Evolutionary conservation across 805 yeast species (phyloP), one percentile per base, ranked within the genome.

Genomic region (Barnettozyma californica): DNA sequence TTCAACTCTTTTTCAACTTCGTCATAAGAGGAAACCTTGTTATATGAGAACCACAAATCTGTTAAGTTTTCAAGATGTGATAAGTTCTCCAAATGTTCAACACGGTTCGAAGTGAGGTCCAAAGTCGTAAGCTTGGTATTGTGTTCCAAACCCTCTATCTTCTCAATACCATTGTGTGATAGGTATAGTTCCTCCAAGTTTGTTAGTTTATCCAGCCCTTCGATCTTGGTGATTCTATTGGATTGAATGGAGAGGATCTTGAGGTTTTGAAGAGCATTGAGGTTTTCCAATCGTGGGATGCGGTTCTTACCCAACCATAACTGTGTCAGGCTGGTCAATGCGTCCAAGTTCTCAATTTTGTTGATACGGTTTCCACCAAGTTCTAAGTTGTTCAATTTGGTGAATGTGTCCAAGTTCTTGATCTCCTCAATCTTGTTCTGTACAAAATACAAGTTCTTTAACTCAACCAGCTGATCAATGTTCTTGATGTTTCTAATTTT

Each of bases 231-330:
- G 39, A 94, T 71, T 49, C 86, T 73, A 60, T 94, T 94, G 8
- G 95, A 81, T 67, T 94, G 99, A 50, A 94, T 88, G 1, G 97
- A 87, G 43, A 94, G 71, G 11, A 94, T 78, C 47, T 79, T 77
- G 56, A 94, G 74, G 50, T 84, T 84, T 44, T 64, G 61, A 49
- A 94, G 72, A 9, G 71, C 69, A 31, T 69, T 65, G 47, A 94
- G 68, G 61, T 86, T 84, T 55, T 86, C 76, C 36, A 94, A 66
- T 59, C 69, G 76, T 1, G 76, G 57, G 47, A 94, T 87, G 53
- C 77, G 76, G 66, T 94, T 94, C 61, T 90, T 89, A 41, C 98
- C 99, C 38, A 94, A 71, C 99, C 98, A 94, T 41, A 94, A 70
- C 62, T 91, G 86, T 54, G 80, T 78, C 40, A 94, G 68, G 44